A percentile compares a stretch with the other conserved stretches of the same genome.
Evolutionary conservation across 352 stramenopile genomes (phyloP).

Genomic region (Pythium rhizo-oryzae): DNA sequence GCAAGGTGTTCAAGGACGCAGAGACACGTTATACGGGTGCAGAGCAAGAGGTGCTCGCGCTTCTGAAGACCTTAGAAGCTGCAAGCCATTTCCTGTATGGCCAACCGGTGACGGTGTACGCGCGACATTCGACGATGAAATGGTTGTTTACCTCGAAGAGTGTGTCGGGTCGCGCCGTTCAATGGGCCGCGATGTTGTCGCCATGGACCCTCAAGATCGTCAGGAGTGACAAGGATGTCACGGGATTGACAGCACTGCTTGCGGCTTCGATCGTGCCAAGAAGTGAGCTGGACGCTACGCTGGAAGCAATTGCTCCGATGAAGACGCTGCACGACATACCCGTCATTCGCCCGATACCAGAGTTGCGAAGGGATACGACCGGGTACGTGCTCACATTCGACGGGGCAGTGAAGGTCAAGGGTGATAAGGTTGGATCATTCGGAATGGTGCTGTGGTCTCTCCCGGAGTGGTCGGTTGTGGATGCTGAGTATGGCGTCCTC

Average conservation of each 20-base stretch:
- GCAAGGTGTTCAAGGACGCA: slow-evolving; percentile 20
- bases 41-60: too few relatives aligned
- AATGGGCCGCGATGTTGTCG: slow-evolving; percentile 12
- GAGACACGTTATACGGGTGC: not conserved
- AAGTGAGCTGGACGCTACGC: not conserved
- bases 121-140: slow-evolving; percentile 15
- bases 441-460: not conserved
- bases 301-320: slow-evolving; percentile 7
- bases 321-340: not conserved
- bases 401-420: not conserved
- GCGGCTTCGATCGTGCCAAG: not conserved
- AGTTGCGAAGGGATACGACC: not conserved
- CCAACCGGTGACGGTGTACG: slow-evolving; percentile 13
- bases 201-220: slow-evolving; percentile 18
- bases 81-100: not conserved
- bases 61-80: too few relatives aligned
- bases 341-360: not conserved
- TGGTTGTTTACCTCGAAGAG: slow-evolving; percentile 18
- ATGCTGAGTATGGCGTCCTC: not conserved
- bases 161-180: not conserved
- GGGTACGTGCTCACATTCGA: slow-evolving; percentile 15
- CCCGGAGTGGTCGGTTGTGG: not conserved
- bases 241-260: not conserved
- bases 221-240: not conserved
- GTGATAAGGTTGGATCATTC: not conserved